Percentiles rank a stretch among this genome's conserved stretches.
Evolutionary conservation across 805 yeast genomes (phyloP).

Genomic region (Ogataea pilisensis): DNA sequence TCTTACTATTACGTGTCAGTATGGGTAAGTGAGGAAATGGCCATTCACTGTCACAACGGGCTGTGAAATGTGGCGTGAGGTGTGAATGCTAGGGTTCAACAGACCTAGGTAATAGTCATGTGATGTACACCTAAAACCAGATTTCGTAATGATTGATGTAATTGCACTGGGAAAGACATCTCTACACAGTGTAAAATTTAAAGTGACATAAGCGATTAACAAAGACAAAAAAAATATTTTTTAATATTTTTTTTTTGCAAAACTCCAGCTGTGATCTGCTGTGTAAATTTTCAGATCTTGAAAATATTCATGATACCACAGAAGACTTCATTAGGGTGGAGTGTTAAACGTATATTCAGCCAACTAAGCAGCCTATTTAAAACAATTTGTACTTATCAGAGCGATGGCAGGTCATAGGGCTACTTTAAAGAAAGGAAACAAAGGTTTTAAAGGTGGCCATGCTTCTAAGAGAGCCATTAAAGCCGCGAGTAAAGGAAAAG

Average conservation of each 20-base stretch:
- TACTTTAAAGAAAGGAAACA: conserved; percentile 78
- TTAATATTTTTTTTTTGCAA: not conserved
- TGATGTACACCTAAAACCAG: too few species aligned
- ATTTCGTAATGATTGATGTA: too few species aligned
- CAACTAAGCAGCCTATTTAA: too few species aligned
- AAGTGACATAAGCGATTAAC: too few species aligned
- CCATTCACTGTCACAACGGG: not conserved
- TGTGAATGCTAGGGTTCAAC: not conserved
- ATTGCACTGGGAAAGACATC: too few species aligned
- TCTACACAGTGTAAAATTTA: too few species aligned
- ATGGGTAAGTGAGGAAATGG: not conserved
- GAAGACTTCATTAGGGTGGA: not conserved
- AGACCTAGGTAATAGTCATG: not conserved
- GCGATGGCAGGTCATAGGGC: conserved; percentile 79
- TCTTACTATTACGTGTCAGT: not conserved
- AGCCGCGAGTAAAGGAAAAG: conserved; percentile 78
- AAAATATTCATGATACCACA: too few species aligned
- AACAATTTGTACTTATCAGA: too few species aligned
- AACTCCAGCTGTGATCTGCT: too few species aligned
- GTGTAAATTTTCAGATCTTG: not conserved
- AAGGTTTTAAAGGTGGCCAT: conserved; percentile 88
- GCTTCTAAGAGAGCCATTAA: conserved; percentile 85
- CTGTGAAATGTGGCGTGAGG: not conserved
- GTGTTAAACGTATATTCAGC: too few species aligned
- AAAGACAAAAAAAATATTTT: not conserved